Evolutionary conservation across 2,329 filamentous ascomycete genomes (phyloP).

Genomic region (Aureobasidium pullulans): DNA sequence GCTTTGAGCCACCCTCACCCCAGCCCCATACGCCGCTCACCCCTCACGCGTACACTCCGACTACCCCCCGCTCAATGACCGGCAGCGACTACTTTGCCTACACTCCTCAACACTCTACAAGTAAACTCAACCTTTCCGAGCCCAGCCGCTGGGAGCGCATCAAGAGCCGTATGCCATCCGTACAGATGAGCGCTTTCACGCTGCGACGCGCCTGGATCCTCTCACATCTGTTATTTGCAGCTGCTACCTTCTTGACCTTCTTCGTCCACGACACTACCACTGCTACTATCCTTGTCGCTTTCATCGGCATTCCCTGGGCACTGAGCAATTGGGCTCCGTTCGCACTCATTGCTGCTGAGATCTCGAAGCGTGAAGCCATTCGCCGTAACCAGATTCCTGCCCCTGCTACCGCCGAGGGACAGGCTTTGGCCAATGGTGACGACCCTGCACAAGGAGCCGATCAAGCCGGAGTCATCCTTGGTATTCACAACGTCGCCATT

Average conservation of each 20-base stretch:
- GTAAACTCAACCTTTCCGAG: slow-evolving; percentile 16
- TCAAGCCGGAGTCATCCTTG: slow-evolving; percentile 82
- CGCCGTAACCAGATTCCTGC: slow-evolving; percentile 42
- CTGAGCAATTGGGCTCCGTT: slow-evolving; percentile 91
- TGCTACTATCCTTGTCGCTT: slow-evolving; percentile 69
- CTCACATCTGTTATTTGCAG: slow-evolving; percentile 75
- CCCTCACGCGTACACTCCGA: slow-evolving; percentile 22
- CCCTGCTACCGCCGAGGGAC: slow-evolving; percentile 27
- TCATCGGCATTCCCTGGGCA: slow-evolving; percentile 87
- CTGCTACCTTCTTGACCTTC: slow-evolving; percentile 76
- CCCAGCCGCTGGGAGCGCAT: slow-evolving; percentile 19
- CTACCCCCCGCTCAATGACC: slow-evolving; percentile 25
- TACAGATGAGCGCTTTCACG: slow-evolving; percentile 76
- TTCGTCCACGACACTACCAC: slow-evolving; percentile 63
- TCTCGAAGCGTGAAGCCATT: slow-evolving; percentile 71
- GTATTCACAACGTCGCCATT: slow-evolving; percentile 93
- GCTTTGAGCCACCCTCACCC: slow-evolving; percentile 50
- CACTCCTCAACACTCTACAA: slow-evolving; percentile 13
- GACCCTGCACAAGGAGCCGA: slow-evolving; percentile 55
- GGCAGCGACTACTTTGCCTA: slow-evolving; percentile 22
- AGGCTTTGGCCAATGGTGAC: slow-evolving; percentile 36
- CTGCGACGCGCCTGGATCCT: slow-evolving; percentile 82
- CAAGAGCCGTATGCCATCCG: slow-evolving; percentile 17
- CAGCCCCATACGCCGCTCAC: slow-evolving; percentile 33
- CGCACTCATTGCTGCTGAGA: slow-evolving; percentile 88